Percentiles rank a stretch among this genome's conserved stretches.
phyloP scores from a whole-genome alignment of 169 alveolate species.

The Besnoitia besnoiti region DNA sequence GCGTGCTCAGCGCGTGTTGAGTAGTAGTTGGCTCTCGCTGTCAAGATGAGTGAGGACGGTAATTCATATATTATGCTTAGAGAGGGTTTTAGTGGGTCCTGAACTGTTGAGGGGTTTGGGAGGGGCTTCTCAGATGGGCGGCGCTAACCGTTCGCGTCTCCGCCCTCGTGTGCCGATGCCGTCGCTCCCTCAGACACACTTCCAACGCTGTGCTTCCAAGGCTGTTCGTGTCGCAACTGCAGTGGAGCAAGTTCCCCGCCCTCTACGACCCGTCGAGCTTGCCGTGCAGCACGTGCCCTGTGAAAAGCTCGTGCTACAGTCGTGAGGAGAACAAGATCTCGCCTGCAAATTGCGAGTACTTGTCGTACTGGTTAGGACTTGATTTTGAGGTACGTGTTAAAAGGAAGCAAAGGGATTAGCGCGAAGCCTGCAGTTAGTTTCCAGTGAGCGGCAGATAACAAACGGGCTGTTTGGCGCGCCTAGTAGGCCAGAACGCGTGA shows the following conservation, averaged over 20 bases:
- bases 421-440: background rate
- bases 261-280: constrained; percentile 13
- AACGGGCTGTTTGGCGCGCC: no score
- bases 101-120: no score
- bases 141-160: no score
- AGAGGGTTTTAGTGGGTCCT: no score
- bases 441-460: background rate
- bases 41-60: no score
- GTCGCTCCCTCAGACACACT: no score
- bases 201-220: background rate
- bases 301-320: constrained; percentile 30
- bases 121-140: no score
- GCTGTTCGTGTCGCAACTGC: background rate
- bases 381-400: constrained; percentile 46
- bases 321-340: constrained; percentile 50
- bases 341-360: constrained; percentile 65
- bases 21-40: no score
- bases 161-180: no score
- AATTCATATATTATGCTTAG: no score
- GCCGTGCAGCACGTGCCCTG: constrained; percentile 39
- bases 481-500: no score
- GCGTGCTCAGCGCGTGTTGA: no score
- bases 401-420: background rate
- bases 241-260: constrained; percentile 44
- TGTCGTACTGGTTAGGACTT: constrained; percentile 67